A percentile compares a stretch with the other conserved stretches of the same genome.
These are phyloP conservation scores for Phytophthora idaei DNA, from an alignment of 352 stramenopile species.

Conservation along the genomic window DNA sequence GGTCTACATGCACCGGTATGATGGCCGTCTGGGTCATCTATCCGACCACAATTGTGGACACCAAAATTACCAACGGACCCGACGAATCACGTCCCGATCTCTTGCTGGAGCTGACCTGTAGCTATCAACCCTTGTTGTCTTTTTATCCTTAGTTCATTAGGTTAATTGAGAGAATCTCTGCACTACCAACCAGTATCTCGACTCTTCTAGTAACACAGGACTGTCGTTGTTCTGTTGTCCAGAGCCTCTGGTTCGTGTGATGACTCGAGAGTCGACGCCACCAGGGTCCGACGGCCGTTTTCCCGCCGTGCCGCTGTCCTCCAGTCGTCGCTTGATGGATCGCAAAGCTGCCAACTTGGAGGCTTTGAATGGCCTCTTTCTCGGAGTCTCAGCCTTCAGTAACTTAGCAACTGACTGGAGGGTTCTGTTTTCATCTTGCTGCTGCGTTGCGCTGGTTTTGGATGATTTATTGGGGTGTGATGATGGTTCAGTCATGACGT, in stretches of 20 bases:
- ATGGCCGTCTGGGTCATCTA: too few species aligned
- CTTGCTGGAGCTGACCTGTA: too few species aligned
- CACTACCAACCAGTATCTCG: constrained; percentile 24
- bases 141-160: background rate
- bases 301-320: background rate
- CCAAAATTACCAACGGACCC: too few species aligned
- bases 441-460: background rate
- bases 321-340: constrained; percentile 10
- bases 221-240: background rate
- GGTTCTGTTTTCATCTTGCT: constrained; percentile 1
- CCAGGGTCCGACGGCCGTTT: background rate
- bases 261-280: constrained; percentile 6
- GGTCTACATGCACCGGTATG: too few species aligned
- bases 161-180: constrained; percentile 24
- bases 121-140: too few species aligned
- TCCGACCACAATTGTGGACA: too few species aligned
- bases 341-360: background rate
- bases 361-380: background rate
- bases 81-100: too few species aligned
- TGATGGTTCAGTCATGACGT: too few species aligned
- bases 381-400: background rate
- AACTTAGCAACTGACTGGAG: background rate
- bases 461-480: background rate
- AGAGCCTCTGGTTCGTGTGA: background rate
- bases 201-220: constrained; percentile 15